Evolutionary conservation across 2,329 filamentous ascomycete species (phyloP), one percentile per base, ranked within the genome.

Genomic region (Metarhizium brunneum): DNA sequence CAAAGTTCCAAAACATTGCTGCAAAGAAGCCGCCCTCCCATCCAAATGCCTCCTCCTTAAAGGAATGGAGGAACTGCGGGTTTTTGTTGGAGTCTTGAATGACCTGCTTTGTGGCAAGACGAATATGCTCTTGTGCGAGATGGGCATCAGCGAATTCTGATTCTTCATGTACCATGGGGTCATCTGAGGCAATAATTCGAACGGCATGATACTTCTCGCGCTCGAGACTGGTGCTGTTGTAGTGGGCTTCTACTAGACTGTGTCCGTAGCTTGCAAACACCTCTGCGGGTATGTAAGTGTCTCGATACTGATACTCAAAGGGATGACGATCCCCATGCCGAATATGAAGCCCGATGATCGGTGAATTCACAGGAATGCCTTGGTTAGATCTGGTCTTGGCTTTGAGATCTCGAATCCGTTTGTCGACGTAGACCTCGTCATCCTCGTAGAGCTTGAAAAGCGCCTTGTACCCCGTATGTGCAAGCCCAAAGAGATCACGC

Each of bases 1-100:
- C 90, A 1, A 95, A 75, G 52, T 84, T 86, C 83, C 87, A 92
- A 70, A 95, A 95, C 71, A 94, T 85, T 63, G 83, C 81, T 14
- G 81, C 80, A 70, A 87, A 95, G 75, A 95, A 95, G 1, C 90
- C 90, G 18, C 90, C 90, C 68, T 95, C 90, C 90, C 90, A 95
- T 35, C 90, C 90, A 45, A 89, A 84, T 1, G 85, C 81, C 65
- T 91, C 86, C 57, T 91, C 88, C 40, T 88, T 79, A 66, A 88
- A 89, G 62, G 81, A 82, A 60, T 79, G 78, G 66, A 87, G 82
- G 6, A 79, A 73, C 11, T 73, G 71, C 29, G 71, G 71, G 58
- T 82, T 71, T 3, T 70, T 66, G 47, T 68, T 70, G 56, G 66
- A 71, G 60, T 69, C 69, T 63, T 74, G 64, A 40, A 73, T 68